These are phyloP conservation scores for Balansia obtecta DNA, from an alignment of 2,329 filamentous ascomycete species.

Conservation along the genomic window DNA sequence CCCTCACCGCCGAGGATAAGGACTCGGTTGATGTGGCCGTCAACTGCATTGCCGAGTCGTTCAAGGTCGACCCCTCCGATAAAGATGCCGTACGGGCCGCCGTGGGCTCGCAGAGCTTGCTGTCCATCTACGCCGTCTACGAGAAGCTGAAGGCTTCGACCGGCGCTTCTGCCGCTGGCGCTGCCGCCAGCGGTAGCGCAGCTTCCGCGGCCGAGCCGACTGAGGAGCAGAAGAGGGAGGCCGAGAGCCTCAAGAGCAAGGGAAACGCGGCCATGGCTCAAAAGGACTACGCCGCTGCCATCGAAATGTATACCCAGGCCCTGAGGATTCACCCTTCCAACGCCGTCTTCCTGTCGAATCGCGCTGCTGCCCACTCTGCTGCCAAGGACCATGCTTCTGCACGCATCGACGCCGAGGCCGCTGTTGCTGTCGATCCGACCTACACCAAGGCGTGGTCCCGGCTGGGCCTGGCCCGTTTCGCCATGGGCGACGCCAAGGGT, in stretches of 20 bases:
- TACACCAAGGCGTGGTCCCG: conserved; percentile 98
- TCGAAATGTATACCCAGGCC: conserved; percentile 80
- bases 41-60: conserved; percentile 89
- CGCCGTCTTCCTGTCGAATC: conserved; percentile 95
- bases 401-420: conserved; percentile 78
- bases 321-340: conserved; percentile 72
- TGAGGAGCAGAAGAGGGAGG: conserved; percentile 60
- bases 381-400: conserved; percentile 75
- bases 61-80: conserved; percentile 84
- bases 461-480: conserved; percentile 81
- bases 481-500: conserved; percentile 78
- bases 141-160: conserved; percentile 70
- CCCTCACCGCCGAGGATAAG: conserved; percentile 73
- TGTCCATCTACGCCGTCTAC: conserved; percentile 89
- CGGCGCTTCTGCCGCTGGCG: conserved; percentile 22
- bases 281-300: conserved; percentile 76
- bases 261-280: conserved; percentile 92
- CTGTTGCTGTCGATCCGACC: conserved; percentile 73
- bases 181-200: conserved; percentile 17
- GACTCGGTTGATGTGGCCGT: conserved; percentile 90
- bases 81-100: conserved; percentile 60
- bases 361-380: conserved; percentile 84
- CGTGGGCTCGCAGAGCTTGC: conserved; percentile 74
- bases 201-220: conserved; percentile 19
- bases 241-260: conserved; percentile 76